Evolutionary conservation across 2,329 filamentous ascomycete species (phyloP), one percentile per base, ranked within the genome.

Genomic region (Ceratocystis albifundus): DNA sequence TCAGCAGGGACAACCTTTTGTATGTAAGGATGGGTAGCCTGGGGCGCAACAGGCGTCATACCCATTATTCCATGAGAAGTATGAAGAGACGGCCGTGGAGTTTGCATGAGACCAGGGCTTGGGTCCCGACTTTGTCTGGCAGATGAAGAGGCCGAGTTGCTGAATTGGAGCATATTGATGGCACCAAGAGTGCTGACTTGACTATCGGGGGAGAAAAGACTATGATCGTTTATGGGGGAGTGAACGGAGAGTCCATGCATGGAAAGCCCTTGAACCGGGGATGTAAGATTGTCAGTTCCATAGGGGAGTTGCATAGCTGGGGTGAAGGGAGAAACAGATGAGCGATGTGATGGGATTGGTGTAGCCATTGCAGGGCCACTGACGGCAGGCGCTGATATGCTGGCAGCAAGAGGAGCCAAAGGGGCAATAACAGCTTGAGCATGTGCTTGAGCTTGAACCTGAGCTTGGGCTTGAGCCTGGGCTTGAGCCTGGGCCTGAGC

Each of bases 1-100:
- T 95, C 89, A 36, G 82, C 82, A 0, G 92, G 91, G 45, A 94
- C 89, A 69, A 96, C 81, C 74, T 92, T 93, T 73, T 90, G 87
- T 25, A 95, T 93, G 20, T 87, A 83, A 1, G 82, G 78, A 10
- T 76, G 73, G 0, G 70, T 66, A 7, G 46, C 44, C 22, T 64
- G 50, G n/a, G 62, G 50, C 4, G 50, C 55, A n/a, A 63, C 64
- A 4, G 65, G 67, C 25, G 64, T 53, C 61, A 63, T 64, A 17
- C 46, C n/a, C 50, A 66, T 68, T 44, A 68, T 46, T 74, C 75
- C 32, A 84, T 73, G 32, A 82, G 78, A 41, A 83, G 74, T 22
- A 75, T 74, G 74, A 81, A 85, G 2, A 85, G 71, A 63, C 77
- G 76, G 69, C 20, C 64, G 64, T 17, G 66, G 50, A 2, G 66